Base-by-base conservation (phyloP, 2,329 filamentous ascomycete species). In the Corinectria fuckeliana region DNA sequence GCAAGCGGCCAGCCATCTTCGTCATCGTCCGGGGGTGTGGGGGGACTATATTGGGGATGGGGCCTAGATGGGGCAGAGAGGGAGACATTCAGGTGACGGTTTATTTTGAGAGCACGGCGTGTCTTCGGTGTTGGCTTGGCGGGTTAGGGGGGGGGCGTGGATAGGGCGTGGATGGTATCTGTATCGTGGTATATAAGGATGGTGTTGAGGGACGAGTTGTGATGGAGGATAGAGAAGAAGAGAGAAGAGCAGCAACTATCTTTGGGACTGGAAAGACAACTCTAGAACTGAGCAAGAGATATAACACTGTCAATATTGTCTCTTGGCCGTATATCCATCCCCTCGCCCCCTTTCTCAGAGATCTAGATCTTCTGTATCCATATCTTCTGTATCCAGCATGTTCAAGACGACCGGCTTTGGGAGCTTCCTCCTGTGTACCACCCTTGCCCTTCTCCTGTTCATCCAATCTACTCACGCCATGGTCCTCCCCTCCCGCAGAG, bases 51-150 rank as follows among this genome's bases (percentile, higher is more conserved):
- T 44, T 34, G 26, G 38, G 30, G 38, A 28, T 26, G 50, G 49
- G 49, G n/a, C n/a, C n/a, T n/a, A n/a, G n/a, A 28, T 44, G 30
- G 44, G 51, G 36, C 28, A 34, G 51, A 48, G 21, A 32, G 21
- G 32, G 26, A 36, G 34, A 49, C 48, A 58, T 58, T 58, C n/a
- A n/a, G n/a, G n/a, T n/a, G 55, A 48, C 41, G 41, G 39, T 52
- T 52, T 52, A 58, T 48, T 52, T 52, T 52, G 44, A 47, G 48
- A 28, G 30, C 48, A 57, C 41, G 42, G 25, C 23, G 51, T 57
- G 48, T 41, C 39, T 30, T 45, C 23, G 48, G 44, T 32, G 32
- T 25, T 36, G 23, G 39, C 54, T 47, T 56, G 48, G 54, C 48
- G 11, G 32, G 32, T 36, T 25, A 10, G 26, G 26, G 45, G 48